Evolutionary conservation across 495 filamentous ascomycete genomes (phyloP).

Genomic region (Rhypophila decipiens): DNA sequence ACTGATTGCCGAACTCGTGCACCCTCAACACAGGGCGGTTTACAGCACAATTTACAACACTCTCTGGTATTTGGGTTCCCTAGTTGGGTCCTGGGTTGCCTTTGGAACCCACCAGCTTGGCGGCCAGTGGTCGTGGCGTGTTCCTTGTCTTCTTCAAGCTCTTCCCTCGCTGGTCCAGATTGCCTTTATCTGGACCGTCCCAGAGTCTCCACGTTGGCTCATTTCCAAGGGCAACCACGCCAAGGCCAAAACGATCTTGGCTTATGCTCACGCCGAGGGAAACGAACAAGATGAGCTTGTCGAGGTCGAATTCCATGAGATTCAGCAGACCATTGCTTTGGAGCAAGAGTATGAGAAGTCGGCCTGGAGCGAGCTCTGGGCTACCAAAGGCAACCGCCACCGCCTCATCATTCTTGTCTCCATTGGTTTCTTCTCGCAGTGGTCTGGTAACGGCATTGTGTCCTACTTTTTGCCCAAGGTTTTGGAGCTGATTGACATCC

Average conservation of each 20-base stretch:
- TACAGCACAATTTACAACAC: conserved; percentile 21
- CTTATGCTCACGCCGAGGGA: conserved; percentile 38
- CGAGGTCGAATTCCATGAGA: conserved; percentile 18
- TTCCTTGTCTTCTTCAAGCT: conserved; percentile 24
- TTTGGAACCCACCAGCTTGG: conserved; percentile 45
- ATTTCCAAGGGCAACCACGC: conserved; percentile 15
- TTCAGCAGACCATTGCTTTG: conserved; percentile 14
- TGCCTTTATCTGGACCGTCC: conserved; percentile 28
- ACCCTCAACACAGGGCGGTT: conserved; percentile 53
- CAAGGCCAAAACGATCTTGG: conserved; percentile 17
- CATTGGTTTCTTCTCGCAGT: conserved; percentile 28
- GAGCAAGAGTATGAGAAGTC: conserved; percentile 17
- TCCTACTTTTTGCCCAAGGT: conserved; percentile 30
- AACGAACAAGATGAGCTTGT: conserved; percentile 13
- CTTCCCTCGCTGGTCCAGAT: conserved; percentile 45
- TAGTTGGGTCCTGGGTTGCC: conserved; percentile 45
- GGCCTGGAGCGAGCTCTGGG: conserved; percentile 13
- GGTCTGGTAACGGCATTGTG: conserved; percentile 26
- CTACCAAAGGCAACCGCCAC: conserved; percentile 19
- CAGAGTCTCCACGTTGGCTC: conserved; percentile 32
- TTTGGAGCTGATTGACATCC: conserved; percentile 33
- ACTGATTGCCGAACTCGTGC: conserved; percentile 54
- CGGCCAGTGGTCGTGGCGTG: conserved; percentile 42
- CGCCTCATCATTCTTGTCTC: conserved; percentile 19
- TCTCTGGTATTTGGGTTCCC: conserved; percentile 23